These are phyloP conservation scores for Sanghuangporus sanghuang DNA, from an alignment of 1,284 basidiomycete genomes.

Conservation along the genomic window DNA sequence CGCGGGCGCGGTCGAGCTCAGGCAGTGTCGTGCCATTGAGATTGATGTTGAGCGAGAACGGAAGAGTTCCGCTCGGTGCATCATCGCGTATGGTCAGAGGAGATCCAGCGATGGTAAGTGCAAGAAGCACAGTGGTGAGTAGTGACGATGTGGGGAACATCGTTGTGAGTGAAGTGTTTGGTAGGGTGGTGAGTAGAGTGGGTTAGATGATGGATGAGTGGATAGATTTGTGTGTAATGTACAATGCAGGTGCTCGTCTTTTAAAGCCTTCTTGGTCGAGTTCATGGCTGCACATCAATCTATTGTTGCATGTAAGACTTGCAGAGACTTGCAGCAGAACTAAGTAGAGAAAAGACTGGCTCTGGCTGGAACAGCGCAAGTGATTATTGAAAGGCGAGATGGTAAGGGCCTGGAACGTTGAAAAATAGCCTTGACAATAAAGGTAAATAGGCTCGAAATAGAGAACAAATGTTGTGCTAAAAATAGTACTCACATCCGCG, in stretches of 20 bases:
- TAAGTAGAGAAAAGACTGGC: neutral
- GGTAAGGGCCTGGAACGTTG: neutral
- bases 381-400: neutral
- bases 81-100: slow-evolving; percentile 5
- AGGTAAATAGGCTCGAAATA: neutral
- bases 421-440: neutral
- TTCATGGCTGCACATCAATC: no score
- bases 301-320: no score
- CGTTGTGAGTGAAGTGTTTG: neutral
- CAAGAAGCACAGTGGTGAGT: slow-evolving; percentile 3
- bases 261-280: no score
- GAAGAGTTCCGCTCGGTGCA: neutral
- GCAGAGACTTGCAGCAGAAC: no score
- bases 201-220: neutral
- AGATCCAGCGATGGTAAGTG: slow-evolving; percentile 2
- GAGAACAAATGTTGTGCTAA: neutral
- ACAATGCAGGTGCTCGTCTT: no score
- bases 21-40: slow-evolving; percentile 8
- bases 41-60: slow-evolving; percentile 10
- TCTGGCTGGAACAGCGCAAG: neutral
- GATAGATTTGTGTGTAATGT: neutral
- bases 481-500: slow-evolving; percentile 6
- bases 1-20: slow-evolving; percentile 18
- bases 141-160: slow-evolving; percentile 9
- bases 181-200: neutral